Evolutionary conservation across 2,329 filamentous ascomycete genomes (phyloP), one percentile per base, ranked within the genome.

Genomic region (Nigrospora sphaerica): DNA sequence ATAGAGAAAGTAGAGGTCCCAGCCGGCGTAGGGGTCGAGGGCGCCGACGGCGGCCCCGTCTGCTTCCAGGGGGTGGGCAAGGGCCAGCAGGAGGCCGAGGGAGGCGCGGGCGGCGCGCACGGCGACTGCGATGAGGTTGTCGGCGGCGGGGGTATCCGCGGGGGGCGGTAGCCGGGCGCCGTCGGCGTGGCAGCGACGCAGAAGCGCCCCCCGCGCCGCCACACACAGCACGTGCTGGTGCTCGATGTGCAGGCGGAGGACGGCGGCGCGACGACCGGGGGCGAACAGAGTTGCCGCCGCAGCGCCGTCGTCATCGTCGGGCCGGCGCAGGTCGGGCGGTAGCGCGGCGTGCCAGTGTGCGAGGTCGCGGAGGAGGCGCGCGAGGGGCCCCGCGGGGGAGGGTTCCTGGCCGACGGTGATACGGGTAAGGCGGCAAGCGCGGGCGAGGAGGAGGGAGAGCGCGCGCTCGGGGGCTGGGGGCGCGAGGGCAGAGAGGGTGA

Each of bases 1-100:
- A 37, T 69, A 60, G 3, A 63, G 54, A 37, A 65, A 69, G 59
- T 66, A 72, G 5, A 66, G 54, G 42, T 72, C 69, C 54, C 62
- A 67, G 62, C 64, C 67, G 2, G 62, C 63, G 14, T 66, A 59
- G n/a, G 62, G 54, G 49, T 71, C 64, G 42, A 70, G 67, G 36
- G 62, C 63, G 6, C 57, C 57, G 36, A 64, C 58, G 3, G 57
- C 42, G 7, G 23, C 23, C 7, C 7, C 23, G 23, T 28, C 7
- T 10, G 2, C 23, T 2, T 9, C 23, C 6, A 10, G 23, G 23
- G 19, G 7, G 4, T 28, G 44, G n/a, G 66, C 65, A 0, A 70
- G 57, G 41, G 62, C 59, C 16, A 64, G 54, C 4, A 71, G 48
- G 28, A 66, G 57, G 12, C 55, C 58, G 28, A 62, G 58, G 11